Base-by-base conservation (phyloP, 2,329 filamentous ascomycete species). In the Gaeumannomyces tritici region DNA sequence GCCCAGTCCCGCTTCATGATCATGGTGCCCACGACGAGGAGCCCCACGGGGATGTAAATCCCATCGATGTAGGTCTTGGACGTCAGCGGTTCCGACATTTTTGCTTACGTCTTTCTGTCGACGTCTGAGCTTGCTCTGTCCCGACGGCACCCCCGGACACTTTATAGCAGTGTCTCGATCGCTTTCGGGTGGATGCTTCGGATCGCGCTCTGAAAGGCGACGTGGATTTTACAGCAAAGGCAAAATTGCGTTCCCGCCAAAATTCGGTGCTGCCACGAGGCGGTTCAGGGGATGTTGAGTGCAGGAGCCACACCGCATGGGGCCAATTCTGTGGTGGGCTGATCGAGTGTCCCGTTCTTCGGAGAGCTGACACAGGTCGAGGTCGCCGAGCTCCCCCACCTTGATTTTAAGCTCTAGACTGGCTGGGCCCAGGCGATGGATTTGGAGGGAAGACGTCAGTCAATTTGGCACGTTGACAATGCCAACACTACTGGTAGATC, bases 1-100 rank as follows among this genome's bases (percentile, higher is more conserved):
- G 88, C 73, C 83, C 85, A 95, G 75, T 93, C 89, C 67, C 78
- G 81, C 83, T 96, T 96, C 69, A 92, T 80, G 70, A 96, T 88
- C 65, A 85, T 81, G 56, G 86, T 88, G 69, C 91, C 91, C 61
- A 91, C 75, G 64, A 97, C 79, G 64, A 96, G 77, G 47, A 96
- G 83, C 64, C 82, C 85, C n/a, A 87, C 88, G 65, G 93, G 92
- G 70, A 96, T 88, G 74, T 93, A 92, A 70, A 96, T 84, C 72
- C 89, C 90, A 75, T 91, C 86, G 72, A 93, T 76, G 72, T 89
- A 91, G 70, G 86, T 80, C 67, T 81, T 80, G 66, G 87, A 81
- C 59, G 82, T 69, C 60, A 78, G 70, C n/a, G 78, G 75, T 27
- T 75, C 72, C 60, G 72, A 67, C 78, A 78, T 78, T 61, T n/a